A percentile compares a stretch with the other conserved stretches of the same genome.
Evolutionary conservation across 352 stramenopile species (phyloP).

Genomic region (Globisporangium iwayamae): DNA sequence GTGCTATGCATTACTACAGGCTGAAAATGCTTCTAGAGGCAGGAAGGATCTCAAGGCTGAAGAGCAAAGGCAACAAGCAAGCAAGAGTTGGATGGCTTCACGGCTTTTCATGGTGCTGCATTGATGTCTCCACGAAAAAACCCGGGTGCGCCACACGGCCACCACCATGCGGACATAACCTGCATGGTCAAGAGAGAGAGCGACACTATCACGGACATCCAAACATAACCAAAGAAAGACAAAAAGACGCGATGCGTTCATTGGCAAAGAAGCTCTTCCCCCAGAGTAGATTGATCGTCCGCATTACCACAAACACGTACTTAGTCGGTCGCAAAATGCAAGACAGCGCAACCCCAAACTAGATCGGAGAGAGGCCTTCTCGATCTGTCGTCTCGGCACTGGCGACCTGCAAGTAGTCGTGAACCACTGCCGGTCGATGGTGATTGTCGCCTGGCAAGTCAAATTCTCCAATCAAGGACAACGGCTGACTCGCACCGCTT

Average conservation of each 20-base stretch:
- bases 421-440: slow-evolving; percentile 1
- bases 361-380: slow-evolving; percentile 10
- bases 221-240: background rate
- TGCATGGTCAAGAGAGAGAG: background rate
- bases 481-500: slow-evolving; percentile 34
- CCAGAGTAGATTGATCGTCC: slow-evolving; percentile 23
- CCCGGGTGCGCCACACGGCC: no score
- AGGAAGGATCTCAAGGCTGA: background rate
- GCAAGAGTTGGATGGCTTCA: background rate
- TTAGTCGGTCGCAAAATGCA: background rate
- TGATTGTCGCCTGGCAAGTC: slow-evolving; percentile 9
- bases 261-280: slow-evolving; percentile 26
- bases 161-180: background rate
- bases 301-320: slow-evolving; percentile 6
- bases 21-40: background rate
- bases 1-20: background rate
- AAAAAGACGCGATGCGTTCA: slow-evolving; percentile 9
- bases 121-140: no score
- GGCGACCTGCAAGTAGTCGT: slow-evolving; percentile 6
- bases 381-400: background rate
- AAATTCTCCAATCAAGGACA: slow-evolving; percentile 10
- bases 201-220: background rate
- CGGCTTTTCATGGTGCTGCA: background rate
- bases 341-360: slow-evolving; percentile 7
- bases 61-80: no score